Evolutionary conservation across 352 stramenopile genomes (phyloP).

Genomic region (Globisporangium acanthophoron): DNA sequence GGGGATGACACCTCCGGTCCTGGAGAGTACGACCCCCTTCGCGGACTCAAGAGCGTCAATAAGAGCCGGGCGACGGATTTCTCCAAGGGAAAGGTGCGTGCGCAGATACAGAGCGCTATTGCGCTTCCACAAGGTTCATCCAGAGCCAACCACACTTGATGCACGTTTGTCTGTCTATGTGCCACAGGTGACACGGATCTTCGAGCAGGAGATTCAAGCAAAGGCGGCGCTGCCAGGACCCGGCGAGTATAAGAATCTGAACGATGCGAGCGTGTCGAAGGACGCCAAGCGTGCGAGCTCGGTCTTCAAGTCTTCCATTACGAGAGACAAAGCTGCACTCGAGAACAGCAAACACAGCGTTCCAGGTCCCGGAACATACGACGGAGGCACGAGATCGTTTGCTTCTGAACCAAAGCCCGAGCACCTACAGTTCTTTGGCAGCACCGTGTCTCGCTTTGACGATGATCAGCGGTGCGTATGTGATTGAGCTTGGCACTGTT

Average conservation of each 20-base stretch:
- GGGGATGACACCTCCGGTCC: slow-evolving; percentile 58
- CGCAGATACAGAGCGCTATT: not conserved
- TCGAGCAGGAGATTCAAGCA: slow-evolving; percentile 55
- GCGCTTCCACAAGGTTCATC: no score
- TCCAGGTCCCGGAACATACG: slow-evolving; percentile 63
- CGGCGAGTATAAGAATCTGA: slow-evolving; percentile 46
- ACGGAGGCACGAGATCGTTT: slow-evolving; percentile 38
- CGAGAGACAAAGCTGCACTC: slow-evolving; percentile 36
- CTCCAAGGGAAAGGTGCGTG: slow-evolving; percentile 50
- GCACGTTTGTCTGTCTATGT: not conserved
- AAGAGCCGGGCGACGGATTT: slow-evolving; percentile 66
- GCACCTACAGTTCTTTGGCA: slow-evolving; percentile 79
- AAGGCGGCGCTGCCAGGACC: slow-evolving; percentile 52
- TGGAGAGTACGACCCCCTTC: slow-evolving; percentile 68
- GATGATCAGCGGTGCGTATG: slow-evolving; percentile 22
- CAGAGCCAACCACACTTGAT: no score
- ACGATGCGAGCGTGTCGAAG: slow-evolving; percentile 24
- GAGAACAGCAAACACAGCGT: slow-evolving; percentile 29
- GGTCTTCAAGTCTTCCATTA: slow-evolving; percentile 66
- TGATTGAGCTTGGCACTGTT: not conserved
- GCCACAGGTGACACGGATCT: slow-evolving; percentile 34
- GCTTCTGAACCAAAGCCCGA: slow-evolving; percentile 43
- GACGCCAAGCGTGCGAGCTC: slow-evolving; percentile 45
- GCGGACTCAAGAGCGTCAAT: slow-evolving; percentile 58
- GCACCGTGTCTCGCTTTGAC: slow-evolving; percentile 66